Base-by-base conservation (phyloP, 176 grass and related monocot species). In the Eragrostis nindensis region DNA sequence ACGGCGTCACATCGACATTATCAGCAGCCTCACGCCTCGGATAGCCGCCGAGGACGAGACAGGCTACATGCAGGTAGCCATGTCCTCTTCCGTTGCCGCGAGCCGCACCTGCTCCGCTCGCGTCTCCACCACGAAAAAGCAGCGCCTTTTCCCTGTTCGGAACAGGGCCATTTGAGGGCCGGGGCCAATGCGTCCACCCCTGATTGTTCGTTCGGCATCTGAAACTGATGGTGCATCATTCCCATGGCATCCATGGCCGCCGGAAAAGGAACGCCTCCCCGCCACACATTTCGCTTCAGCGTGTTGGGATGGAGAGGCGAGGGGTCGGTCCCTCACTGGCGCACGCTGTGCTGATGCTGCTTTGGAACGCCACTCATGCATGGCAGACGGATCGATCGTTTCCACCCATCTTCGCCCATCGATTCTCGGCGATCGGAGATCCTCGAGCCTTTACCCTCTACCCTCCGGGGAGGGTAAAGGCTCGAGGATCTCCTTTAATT, bases 281-380 rank as follows among this genome's bases (percentile, higher is more conserved):
- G 45, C 73, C 86, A 11, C 47, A 83, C 66, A 13, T 53, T 88
- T 78, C 47, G 27, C 70, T 19, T 77, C 79, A 18, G 39, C 18
- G 16, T 46, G 11, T 29, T 41, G 38, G 13, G 48, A 14, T 41
- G 17, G 6, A 13, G 62, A 25, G 26, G 32, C 25, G 53, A 26
- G 46, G 60, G 62, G 29, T 7, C 62, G 62, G 29, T 7, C 62
- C 62, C 62, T 64, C 15, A 1, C 1, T 14, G 62, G 30, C 10
- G 30, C 32, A 39, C 62, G 30, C 30, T 2, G 62, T 25, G 55
- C 55, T 50, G 46, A 32, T 25, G 43, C 65, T 49, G 36, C 40
- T 53, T 69, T 49, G n/a, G n/a, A 9, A 59, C 40, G 73, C 27
- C 41, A 67, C 43, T 66, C 40, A 61, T 68, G 73, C 40, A 61